phyloP scores from a whole-genome alignment of 1,284 basidiomycete species.

The Ustilago tritici region DNA sequence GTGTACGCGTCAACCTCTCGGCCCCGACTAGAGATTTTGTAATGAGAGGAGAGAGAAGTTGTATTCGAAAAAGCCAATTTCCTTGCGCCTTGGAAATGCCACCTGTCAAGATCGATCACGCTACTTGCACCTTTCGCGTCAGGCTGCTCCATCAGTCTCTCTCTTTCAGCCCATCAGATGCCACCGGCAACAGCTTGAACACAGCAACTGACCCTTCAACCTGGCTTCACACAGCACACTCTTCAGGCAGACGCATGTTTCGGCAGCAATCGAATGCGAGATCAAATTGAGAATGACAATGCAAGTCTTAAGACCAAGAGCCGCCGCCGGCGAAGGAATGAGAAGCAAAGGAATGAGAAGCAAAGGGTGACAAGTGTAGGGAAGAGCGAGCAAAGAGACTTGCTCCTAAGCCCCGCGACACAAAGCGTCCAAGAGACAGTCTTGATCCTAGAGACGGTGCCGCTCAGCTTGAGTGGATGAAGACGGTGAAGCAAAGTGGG shows the following conservation, averaged over 20 bases:
- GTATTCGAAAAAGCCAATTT: neutral
- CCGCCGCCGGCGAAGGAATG: neutral
- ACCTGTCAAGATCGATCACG: conserved; percentile 7
- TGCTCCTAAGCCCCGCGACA: conserved; percentile 19
- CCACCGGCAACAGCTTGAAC: neutral
- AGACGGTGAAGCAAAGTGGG: neutral
- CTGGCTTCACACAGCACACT: neutral
- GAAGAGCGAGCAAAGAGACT: neutral
- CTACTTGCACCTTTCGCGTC: neutral
- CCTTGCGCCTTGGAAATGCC: neutral
- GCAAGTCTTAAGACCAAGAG: neutral
- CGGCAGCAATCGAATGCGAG: neutral
- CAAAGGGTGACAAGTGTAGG: neutral
- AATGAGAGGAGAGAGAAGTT: neutral
- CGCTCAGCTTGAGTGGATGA: conserved; percentile 12
- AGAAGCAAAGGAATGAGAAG: neutral
- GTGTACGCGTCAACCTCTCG: conserved; percentile 1
- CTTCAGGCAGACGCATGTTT: neutral
- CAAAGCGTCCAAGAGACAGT: conserved; percentile 29
- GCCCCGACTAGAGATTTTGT: neutral
- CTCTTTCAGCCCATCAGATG: too few relatives aligned
- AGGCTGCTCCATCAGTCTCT: too few relatives aligned
- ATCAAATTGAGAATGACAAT: neutral
- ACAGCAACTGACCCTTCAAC: neutral
- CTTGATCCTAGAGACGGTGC: conserved; percentile 33